Evolutionary conservation across 306 rosid genomes (phyloP), one percentile per base, ranked within the genome.

Genomic region (Dalbergia cultrata): DNA sequence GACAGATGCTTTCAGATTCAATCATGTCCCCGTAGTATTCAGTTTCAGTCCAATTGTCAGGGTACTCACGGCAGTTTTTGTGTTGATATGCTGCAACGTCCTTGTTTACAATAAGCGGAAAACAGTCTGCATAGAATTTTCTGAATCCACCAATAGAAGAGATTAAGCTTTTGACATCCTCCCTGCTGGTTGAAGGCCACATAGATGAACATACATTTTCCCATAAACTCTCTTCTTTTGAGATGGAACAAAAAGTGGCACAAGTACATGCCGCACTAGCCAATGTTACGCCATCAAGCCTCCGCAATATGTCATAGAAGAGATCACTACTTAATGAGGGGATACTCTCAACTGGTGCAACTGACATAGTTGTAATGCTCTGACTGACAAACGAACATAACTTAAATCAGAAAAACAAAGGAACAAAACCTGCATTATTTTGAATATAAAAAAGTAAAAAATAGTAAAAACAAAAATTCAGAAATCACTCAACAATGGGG

Each of bases 181-280:
- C 93, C 82, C 92, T 84, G 66, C 86, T 68, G 63, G 97, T 92
- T 5, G 94, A 90, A 84, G 97, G 94, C 94, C 94, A 90, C 92
- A 86, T 82, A 50, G 93, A 82, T 54, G 97, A 82, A 75, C 97
- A 90, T 4, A 86, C 91, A 69, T 92, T 80, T 86, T 90, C 97
- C 97, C 97, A 92, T 49, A 92, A 81, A 67, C 86, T 87, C 78
- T 90, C 97, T 78, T 92, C 94, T 81, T 84, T 90, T 81, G 90
- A 92, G 85, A 92, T 86, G 86, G 93, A 87, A 75, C 87, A 80
- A 68, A 92, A 81, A 0, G 93, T 84, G 4, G 94, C 88, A 84
- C 97, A 90, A 22, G 94, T 72, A 77, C 97, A 92, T 21, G 97
- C 92, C 19, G 94, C 97, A 66, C 87, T 90, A 22, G 92, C 97